Base-by-base conservation (phyloP, 495 filamentous ascomycete genomes). In the Penicillium angulare region DNA sequence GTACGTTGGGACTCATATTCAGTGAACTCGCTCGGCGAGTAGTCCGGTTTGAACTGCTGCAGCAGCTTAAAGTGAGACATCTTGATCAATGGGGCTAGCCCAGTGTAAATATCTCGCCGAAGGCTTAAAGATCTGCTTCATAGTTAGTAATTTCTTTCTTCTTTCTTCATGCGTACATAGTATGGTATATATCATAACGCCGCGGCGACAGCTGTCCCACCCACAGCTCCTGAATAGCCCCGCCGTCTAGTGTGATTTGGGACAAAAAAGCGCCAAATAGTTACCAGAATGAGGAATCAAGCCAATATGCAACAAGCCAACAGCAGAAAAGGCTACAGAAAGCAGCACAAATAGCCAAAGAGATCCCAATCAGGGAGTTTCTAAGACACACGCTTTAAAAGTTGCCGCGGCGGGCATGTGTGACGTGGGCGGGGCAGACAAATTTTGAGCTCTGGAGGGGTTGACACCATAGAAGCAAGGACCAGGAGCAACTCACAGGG, bases 1-100 rank as follows among this genome's bases (percentile, higher is more conserved):
- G 92, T 97, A 46, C 89, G 74, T 54, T 88, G 80, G 12, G 86
- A 88, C 63, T 87, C 86, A 84, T 89, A 97, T 65, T 96, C 90
- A 26, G 89, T 91, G 65, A 97, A 84, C 44, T 79, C 81, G 39
- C 84, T 85, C 2, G 89, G 86, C 13, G 91, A 87, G 73, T 96
- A 99, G 65, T 97, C 89, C 22, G 86, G 82, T 45, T 83, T 80
- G 73, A 99, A 96, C 56, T 79, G 84, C 60, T 93, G 88, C 24
- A 96, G 76, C 53, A 83, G 84, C 59, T 86, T 87, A 70, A 97
- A 99, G 60, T 86, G 82, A 39, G 69, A 68, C 73, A 77, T 77
- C 16, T 66, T 71, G 61, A 36, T 55, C 49, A 66, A 56, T 47
- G 67, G 61, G 43, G 22, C 36, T 45, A 46, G 52, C 44, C 55